Evolutionary conservation across 1,139 yeast genomes (phyloP), one percentile per base, ranked within the genome.

Genomic region (Zygosaccharomyces sapae): DNA sequence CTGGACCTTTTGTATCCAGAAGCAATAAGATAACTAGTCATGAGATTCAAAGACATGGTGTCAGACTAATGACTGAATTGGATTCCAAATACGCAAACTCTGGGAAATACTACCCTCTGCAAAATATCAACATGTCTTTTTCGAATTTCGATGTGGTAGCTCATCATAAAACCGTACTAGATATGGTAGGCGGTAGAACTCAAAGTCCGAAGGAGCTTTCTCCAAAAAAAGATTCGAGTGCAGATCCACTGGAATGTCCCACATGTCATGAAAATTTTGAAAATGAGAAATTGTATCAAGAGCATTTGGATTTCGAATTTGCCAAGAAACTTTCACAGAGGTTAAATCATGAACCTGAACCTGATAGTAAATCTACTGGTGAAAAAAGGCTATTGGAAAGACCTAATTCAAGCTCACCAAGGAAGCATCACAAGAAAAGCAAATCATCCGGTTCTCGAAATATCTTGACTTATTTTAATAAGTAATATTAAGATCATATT

Each of bases 71-170:
- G 16, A 65, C 63, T 29, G 76, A 71, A 25, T 54, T 79, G 25
- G 73, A 70, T 47, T 53, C 62, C 49, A 72, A 64, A 49, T 55
- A 45, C 47, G 44, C 56, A 1, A 13, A 6, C 12, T 4, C 19
- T 12, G 48, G 45, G 3, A 46, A 57, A 29, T 70, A 61, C 68
- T 82, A 76, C 46, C 82, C 85, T 0, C 60, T 81, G 35, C 65
- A 70, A 1, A 74, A 75, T 49, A 65, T 81, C 51, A 75, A 78
- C 13, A 64, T 83, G 48, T 70, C 74, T 0, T 67, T 83, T 1
- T 71, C 83, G 1, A 78, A 77, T 47, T 80, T 85, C 59, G 77
- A 73, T 18, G 69, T 70, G 8, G 55, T 74, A 0, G 69, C 69
- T 33, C 70, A 67, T 10, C 66, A 70, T 8, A 71, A 70, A 47